Conservation (phyloP, 495 filamentous ascomycete genomes). For the Neurospora sp. region DNA sequence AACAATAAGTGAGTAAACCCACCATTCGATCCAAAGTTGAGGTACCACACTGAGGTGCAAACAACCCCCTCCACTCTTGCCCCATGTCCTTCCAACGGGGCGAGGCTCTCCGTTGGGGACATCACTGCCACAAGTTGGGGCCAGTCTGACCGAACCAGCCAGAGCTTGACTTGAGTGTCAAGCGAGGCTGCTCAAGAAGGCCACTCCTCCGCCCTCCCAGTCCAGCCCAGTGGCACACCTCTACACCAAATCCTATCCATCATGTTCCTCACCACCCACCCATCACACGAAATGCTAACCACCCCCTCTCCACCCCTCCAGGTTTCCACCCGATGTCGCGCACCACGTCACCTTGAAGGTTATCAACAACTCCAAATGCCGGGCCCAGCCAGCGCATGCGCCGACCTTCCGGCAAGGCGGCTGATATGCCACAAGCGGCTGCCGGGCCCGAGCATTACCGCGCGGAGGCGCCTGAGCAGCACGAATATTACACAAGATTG, state of each 20-base stretch:
- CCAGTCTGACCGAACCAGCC: neutral
- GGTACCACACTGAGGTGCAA: neutral
- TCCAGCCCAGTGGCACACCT: neutral
- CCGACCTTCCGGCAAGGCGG: neutral
- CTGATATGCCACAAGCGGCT: neutral
- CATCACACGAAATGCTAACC: neutral
- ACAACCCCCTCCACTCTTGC: neutral
- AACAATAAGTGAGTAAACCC: neutral
- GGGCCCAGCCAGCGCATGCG: neutral
- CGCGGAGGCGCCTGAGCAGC: neutral
- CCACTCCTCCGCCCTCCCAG: neutral
- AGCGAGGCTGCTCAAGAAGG: neutral
- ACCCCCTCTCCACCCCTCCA: neutral
- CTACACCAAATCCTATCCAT: neutral
- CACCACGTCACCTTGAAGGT: too few species aligned
- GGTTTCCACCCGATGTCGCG: neutral
- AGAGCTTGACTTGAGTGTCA: neutral
- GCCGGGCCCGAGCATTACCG: neutral
- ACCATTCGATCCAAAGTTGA: neutral
- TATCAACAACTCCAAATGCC: neutral
- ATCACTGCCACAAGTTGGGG: neutral
- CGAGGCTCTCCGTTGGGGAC: neutral
- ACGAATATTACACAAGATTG: neutral
- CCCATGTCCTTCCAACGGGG: neutral
- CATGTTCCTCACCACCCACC: neutral